Percentiles rank a stretch among this genome's conserved stretches.
phyloP scores from a whole-genome alignment of 306 rosid species.

The Geum urbanum region DNA sequence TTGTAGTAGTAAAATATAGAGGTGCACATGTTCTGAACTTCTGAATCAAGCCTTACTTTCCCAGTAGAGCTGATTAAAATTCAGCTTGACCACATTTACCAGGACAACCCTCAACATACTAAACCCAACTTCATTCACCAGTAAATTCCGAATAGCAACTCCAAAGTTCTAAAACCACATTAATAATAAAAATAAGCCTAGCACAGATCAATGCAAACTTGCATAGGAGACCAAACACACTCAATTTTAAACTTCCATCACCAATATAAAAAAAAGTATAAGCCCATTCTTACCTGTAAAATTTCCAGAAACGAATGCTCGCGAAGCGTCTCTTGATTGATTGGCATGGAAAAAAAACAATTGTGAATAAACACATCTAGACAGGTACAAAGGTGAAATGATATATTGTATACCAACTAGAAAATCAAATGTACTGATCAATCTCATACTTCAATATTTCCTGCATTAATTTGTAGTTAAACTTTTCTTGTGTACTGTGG shows the following conservation, averaged over 20 bases:
- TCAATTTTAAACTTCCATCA: slow-evolving; percentile 2
- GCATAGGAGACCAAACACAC: neutral
- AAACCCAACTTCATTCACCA: neutral
- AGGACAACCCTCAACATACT: neutral
- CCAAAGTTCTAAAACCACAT: neutral
- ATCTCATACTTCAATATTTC: neutral
- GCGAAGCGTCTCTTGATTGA: slow-evolving; percentile 80
- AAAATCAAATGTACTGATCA: neutral
- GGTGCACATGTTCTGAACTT: neutral
- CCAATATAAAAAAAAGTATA: neutral
- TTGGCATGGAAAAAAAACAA: slow-evolving; percentile 16
- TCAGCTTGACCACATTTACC: neutral
- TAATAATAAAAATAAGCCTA: neutral
- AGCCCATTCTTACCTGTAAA: slow-evolving; percentile 63
- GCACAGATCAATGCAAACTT: neutral
- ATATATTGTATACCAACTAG: neutral
- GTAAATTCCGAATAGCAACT: neutral
- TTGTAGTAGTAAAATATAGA: neutral
- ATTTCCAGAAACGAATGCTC: slow-evolving; percentile 97
- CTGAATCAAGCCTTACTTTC: neutral
- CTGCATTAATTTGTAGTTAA: neutral
- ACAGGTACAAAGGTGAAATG: neutral
- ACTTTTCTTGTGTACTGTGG: neutral
- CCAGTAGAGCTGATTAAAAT: neutral
- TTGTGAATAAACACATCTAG: slow-evolving; percentile 6